Evolutionary conservation across 768 basidiomycete genomes (phyloP).

Genomic region (Boletus vinaceobasis): DNA sequence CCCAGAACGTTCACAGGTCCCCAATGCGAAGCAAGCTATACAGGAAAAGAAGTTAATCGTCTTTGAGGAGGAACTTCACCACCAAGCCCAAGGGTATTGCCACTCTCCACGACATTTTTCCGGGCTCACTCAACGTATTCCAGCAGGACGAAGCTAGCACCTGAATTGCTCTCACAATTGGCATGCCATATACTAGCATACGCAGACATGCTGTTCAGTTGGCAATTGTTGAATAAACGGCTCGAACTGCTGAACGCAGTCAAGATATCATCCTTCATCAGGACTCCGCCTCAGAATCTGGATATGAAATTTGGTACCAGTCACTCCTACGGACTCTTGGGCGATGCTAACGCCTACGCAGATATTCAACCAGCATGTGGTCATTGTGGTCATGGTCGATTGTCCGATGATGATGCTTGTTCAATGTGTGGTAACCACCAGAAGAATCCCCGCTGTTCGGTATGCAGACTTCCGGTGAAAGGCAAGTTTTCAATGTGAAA

Average conservation of each 20-base stretch:
- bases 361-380: conserved; percentile 49
- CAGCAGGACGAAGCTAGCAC: conserved; percentile 12
- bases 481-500: conserved; percentile 37
- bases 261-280: conserved; percentile 29
- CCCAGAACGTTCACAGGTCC: conserved; percentile 42
- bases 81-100: conserved; percentile 12
- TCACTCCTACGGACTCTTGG: background rate
- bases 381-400: conserved; percentile 37
- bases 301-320: conserved; percentile 35
- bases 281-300: conserved; percentile 26
- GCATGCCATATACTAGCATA: conserved; percentile 63
- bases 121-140: background rate
- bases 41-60: conserved; percentile 40
- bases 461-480: conserved; percentile 75
- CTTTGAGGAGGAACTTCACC: conserved; percentile 25
- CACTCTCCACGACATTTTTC: background rate
- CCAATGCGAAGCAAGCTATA: conserved; percentile 26
- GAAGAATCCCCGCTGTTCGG: conserved; percentile 54
- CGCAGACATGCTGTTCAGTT: conserved; percentile 70
- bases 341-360: conserved; percentile 19
- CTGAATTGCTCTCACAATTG: conserved; percentile 39
- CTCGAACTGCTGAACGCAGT: conserved; percentile 71
- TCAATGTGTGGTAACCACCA: conserved; percentile 41
- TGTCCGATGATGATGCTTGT: conserved; percentile 39
- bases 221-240: conserved; percentile 69